Base-by-base conservation (phyloP, 73 alveolate species). In the Paramecium caudatum region DNA sequence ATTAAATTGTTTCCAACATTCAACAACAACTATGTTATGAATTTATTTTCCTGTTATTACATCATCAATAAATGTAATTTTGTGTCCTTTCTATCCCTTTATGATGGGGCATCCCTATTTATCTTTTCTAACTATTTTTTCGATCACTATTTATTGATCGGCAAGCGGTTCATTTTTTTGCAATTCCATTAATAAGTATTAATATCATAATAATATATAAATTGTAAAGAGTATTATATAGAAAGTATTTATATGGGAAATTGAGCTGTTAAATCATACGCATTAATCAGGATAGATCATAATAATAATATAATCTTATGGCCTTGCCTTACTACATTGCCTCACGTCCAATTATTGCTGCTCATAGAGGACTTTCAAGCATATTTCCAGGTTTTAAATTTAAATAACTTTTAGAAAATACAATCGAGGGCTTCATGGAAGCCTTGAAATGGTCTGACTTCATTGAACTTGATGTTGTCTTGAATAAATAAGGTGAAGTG, bases 391-490 rank as follows among this genome's bases (percentile, higher is more conserved):
- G 88, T 74, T 39, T 37, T 13, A n/a, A n/a, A 10, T 27, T 21
- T 37, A 74, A 74, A 30, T 27, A 19, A n/a, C 36, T 15, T 47
- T 30, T 33, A 74, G 88, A 74, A 74, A 74, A 74, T 43, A 39
- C 88, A n/a, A 15, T 74, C 17, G 43, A 36, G 43, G 62, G 69
- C 3, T 74, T 74, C 43, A 23, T 21, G 19, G 49, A 63, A 0
- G 88, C 88, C 3, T 30, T 74, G 9, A 15, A 74, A 41, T 37
- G 17, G 17, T 41, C 88, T 27, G 88, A 74, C 32, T 74, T 37
- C 43, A 74, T 74, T 12, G 88, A 74, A 39, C 32, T 74, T 3
- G 88, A 74, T 74, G 88, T 74, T 15, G 88, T 74, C 4, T 16
- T 74, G 32, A 74, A 43, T 34, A 74, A 74, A 74, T 63, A 74